Conservation (phyloP, 225 moss, liverwort and hornwort species). For the Neckera pumila region DNA sequence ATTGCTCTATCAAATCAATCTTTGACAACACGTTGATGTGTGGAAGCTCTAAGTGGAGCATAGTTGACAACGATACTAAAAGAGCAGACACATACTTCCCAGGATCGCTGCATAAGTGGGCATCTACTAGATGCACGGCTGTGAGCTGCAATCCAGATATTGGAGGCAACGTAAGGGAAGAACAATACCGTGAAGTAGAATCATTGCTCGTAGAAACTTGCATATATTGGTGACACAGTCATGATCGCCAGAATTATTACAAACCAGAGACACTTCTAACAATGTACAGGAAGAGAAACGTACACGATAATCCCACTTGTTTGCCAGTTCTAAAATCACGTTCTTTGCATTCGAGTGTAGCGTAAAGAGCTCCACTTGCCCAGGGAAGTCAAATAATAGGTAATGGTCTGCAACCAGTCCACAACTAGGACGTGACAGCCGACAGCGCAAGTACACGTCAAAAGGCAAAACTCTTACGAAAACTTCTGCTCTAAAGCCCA, state of each 20-base stretch:
- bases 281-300: not conserved
- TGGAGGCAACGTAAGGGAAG: not conserved
- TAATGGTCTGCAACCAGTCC: slow-evolving; percentile 51
- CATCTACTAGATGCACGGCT: slow-evolving; percentile 94
- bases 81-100: slow-evolving; percentile 94
- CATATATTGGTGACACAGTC: not conserved
- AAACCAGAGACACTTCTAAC: not conserved
- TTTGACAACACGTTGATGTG: slow-evolving; percentile 97
- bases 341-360: slow-evolving; percentile 84
- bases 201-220: not conserved
- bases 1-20: slow-evolving; percentile 97
- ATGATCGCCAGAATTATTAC: not conserved
- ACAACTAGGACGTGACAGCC: not conserved
- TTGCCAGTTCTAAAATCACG: slow-evolving; percentile 77
- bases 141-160: slow-evolving; percentile 70
- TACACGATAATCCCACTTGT: slow-evolving; percentile 90
- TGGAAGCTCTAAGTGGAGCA: slow-evolving; percentile 99
- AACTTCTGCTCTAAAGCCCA: not conserved
- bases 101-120: slow-evolving; percentile 98
- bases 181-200: not conserved
- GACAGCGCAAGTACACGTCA: not conserved
- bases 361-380: slow-evolving; percentile 99
- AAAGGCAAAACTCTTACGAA: not conserved
- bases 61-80: slow-evolving; percentile 79
- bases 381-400: slow-evolving; percentile 90